Evolutionary conservation across 345 rosid genomes (phyloP).

Genomic region (Hevea brasiliensis): DNA sequence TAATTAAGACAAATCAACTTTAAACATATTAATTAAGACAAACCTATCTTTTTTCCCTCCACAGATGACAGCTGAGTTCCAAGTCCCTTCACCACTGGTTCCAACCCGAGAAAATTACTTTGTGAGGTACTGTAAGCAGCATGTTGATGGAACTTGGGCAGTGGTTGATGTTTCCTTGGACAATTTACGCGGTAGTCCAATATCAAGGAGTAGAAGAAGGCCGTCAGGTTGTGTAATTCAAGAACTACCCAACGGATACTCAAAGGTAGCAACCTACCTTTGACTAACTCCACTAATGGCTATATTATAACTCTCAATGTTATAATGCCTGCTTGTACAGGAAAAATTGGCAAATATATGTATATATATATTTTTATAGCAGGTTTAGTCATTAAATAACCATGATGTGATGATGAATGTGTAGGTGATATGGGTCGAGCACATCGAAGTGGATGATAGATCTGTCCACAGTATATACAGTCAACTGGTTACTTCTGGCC

Average conservation of each 20-base stretch:
- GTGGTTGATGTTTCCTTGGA: conserved; percentile 94
- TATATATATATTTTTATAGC: neutral
- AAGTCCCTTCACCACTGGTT: conserved; percentile 85
- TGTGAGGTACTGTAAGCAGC: conserved; percentile 87
- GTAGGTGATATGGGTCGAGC: conserved; percentile 90
- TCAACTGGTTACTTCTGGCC: conserved; percentile 58
- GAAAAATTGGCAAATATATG: neutral
- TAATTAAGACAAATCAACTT: too few relatives aligned
- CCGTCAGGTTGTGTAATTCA: conserved; percentile 94
- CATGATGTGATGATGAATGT: neutral
- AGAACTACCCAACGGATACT: conserved; percentile 88
- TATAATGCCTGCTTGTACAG: neutral
- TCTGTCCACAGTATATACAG: conserved; percentile 63
- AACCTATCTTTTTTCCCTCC: neutral
- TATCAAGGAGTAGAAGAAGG: conserved; percentile 66
- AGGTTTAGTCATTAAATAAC: neutral
- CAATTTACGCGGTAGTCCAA: conserved; percentile 48
- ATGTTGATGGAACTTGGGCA: conserved; percentile 79
- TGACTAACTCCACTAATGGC: too few relatives aligned
- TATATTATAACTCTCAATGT: neutral
- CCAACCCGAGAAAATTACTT: conserved; percentile 84
- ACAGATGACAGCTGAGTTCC: conserved; percentile 94
- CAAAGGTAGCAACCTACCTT: conserved; percentile 62
- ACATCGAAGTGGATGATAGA: conserved; percentile 79
- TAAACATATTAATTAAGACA: neutral